Base-by-base conservation (phyloP, 23 red algal genomes). In the Gracilaria domingensis region DNA sequence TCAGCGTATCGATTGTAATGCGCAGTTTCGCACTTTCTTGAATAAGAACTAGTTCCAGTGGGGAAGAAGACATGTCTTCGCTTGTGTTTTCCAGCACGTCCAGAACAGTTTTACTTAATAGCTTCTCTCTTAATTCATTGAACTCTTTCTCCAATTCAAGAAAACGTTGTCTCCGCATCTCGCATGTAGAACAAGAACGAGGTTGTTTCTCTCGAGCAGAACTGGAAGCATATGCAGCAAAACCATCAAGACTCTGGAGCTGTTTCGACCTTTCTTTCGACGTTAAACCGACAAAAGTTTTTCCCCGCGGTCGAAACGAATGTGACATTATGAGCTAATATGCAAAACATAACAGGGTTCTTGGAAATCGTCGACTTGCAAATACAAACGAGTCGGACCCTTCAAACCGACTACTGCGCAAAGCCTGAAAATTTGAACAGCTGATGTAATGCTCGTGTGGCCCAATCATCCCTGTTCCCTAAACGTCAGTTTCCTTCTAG, bases 21-120 rank as follows among this genome's bases (percentile, higher is more conserved):
- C 84, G 39, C 47, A 87, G 25, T 40, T 87, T 87, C 32, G 84
- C 84, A 25, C 84, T 75, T 76, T 87, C 84, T 37, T 87, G 84
- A 37, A 87, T 87, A 1, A 87, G 69, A 26, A 23, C 84, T 20
- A 87, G 48, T 30, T 70, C 67, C 11, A 38, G 38, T 23, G 65
- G 66, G 37, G 84, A 87, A 17, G 65, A 70, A 72, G 84, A 73
- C 21, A 74, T 49, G 42, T 74, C 37, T 33, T 57, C 64, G 38
- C 20, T 75, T 6, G 84, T 36, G 45, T 40, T 75, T 6, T 73
- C 64, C 4, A 57, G 53, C 14, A 87, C 84, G 50, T 87, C 67
- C 44, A 87, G 62, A 9, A 87, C 84, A 7, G 84, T 58, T 23
- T 87, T 75, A 32, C 44, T 87, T 28, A 87, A 73, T 8, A 87